phyloP scores from a whole-genome alignment of 2,329 filamentous ascomycete species.

The Penicillium sp. region DNA sequence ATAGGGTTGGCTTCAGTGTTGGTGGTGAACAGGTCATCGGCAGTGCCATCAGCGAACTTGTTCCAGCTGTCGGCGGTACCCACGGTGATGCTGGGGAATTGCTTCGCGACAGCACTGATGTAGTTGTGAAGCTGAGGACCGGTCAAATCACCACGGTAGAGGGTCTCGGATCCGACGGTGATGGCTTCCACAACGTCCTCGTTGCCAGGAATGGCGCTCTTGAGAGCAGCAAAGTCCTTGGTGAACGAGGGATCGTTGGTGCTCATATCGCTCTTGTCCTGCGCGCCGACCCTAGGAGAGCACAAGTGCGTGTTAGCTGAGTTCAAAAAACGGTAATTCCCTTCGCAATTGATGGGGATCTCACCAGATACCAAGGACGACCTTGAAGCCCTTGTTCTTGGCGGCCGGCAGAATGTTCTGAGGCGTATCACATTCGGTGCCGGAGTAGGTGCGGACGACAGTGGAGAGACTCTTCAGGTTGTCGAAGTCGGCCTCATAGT shows the following conservation, averaged over 20 bases:
- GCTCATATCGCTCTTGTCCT: slow-evolving; percentile 12
- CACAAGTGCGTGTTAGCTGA: neutral
- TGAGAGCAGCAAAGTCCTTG: slow-evolving; percentile 59
- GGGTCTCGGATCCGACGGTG: slow-evolving; percentile 67
- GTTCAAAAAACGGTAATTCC: neutral
- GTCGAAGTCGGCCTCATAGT: slow-evolving; percentile 66
- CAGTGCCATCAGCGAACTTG: slow-evolving; percentile 67
- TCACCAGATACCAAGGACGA: slow-evolving; percentile 69
- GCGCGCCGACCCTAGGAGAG: slow-evolving; percentile 19
- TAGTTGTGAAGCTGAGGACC: slow-evolving; percentile 58
- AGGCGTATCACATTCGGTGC: slow-evolving; percentile 64
- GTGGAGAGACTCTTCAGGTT: slow-evolving; percentile 54
- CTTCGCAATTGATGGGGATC: slow-evolving; percentile 12
- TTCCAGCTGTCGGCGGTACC: slow-evolving; percentile 74
- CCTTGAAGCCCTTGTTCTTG: slow-evolving; percentile 62
- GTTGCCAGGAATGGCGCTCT: slow-evolving; percentile 44
- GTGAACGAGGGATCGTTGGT: slow-evolving; percentile 57
- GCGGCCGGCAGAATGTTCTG: slow-evolving; percentile 64
- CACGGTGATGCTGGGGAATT: slow-evolving; percentile 56
- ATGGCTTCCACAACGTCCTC: slow-evolving; percentile 64
- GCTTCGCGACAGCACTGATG: slow-evolving; percentile 60
- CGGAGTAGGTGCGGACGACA: slow-evolving; percentile 65
- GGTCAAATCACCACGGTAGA: slow-evolving; percentile 68
- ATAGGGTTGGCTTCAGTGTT: slow-evolving; percentile 41
- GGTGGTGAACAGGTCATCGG: slow-evolving; percentile 56